These are phyloP conservation scores for Fusarium abutilonis DNA, from an alignment of 2,329 filamentous ascomycete genomes.

Conservation along the genomic window DNA sequence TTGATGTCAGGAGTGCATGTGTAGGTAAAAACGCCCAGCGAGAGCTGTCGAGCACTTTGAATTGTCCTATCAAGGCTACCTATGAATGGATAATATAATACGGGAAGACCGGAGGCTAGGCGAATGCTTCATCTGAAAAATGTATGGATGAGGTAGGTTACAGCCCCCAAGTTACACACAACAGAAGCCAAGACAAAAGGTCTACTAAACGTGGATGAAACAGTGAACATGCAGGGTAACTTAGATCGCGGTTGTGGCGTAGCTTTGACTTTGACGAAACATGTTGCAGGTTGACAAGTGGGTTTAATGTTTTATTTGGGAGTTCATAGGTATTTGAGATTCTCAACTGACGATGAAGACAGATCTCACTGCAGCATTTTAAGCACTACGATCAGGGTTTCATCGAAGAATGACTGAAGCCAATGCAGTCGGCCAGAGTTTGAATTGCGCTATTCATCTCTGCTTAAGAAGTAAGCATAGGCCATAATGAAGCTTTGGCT, in stretches of 20 bases:
- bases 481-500: not conserved
- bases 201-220: not conserved
- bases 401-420: not conserved
- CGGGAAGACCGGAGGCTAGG: not conserved
- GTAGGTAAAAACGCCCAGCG: not conserved
- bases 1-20: too few species aligned
- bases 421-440: slow-evolving; percentile 1
- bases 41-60: not conserved
- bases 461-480: not conserved
- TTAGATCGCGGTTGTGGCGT: slow-evolving; percentile 22
- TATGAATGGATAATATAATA: not conserved
- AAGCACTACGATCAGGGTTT: too few species aligned
- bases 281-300: slow-evolving; percentile 8
- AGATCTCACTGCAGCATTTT: too few species aligned
- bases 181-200: slow-evolving; percentile 28
- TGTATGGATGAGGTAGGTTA: not conserved
- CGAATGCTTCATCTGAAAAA: not conserved
- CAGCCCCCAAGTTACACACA: slow-evolving; percentile 1
- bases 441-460: not conserved
- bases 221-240: not conserved
- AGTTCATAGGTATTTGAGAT: not conserved
- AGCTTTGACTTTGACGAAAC: slow-evolving; percentile 4
- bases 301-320: not conserved
- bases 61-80: not conserved
- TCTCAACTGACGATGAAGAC: too few species aligned